Evolutionary conservation across 2,329 filamentous ascomycete genomes (phyloP).

Genomic region (Rhynchosporium secalis): DNA sequence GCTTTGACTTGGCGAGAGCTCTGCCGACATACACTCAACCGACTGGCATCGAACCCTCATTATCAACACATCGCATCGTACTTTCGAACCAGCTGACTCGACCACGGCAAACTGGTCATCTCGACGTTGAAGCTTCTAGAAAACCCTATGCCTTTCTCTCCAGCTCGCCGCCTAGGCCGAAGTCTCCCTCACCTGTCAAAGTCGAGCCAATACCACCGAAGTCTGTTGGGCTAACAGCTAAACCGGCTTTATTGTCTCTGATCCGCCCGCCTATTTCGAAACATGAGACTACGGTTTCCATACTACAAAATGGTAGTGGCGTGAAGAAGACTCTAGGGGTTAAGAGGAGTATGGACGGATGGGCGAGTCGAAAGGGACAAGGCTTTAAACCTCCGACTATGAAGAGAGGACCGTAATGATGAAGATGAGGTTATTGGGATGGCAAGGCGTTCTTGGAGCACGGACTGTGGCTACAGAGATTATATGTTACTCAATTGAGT

Average conservation of each 20-base stretch:
- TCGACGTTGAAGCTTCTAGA: slow-evolving; percentile 18
- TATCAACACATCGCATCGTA: slow-evolving; percentile 32
- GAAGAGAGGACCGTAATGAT: slow-evolving; percentile 17
- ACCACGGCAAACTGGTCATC: slow-evolving; percentile 26
- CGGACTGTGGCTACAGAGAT: background rate
- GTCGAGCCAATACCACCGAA: slow-evolving; percentile 21
- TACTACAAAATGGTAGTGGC: slow-evolving; percentile 21
- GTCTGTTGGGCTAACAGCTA: slow-evolving; percentile 20
- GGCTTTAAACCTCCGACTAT: slow-evolving; percentile 36
- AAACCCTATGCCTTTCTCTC: slow-evolving; percentile 39
- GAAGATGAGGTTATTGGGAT: background rate
- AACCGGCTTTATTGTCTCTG: slow-evolving; percentile 30
- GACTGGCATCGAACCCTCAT: slow-evolving; percentile 26
- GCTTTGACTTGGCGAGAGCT: slow-evolving; percentile 21
- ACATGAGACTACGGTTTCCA: slow-evolving; percentile 34
- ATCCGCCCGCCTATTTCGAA: slow-evolving; percentile 32
- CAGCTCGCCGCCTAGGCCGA: slow-evolving; percentile 34
- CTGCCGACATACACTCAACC: background rate
- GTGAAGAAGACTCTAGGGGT: slow-evolving; percentile 51
- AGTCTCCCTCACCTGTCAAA: slow-evolving; percentile 1
- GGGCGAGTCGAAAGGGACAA: slow-evolving; percentile 40
- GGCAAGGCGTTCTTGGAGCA: slow-evolving; percentile 1
- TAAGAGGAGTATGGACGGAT: slow-evolving; percentile 50
- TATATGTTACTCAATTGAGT: background rate
- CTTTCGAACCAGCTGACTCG: slow-evolving; percentile 23